Evolutionary conservation across 805 yeast genomes (phyloP).

Genomic region (Lachancea thermotolerans): DNA sequence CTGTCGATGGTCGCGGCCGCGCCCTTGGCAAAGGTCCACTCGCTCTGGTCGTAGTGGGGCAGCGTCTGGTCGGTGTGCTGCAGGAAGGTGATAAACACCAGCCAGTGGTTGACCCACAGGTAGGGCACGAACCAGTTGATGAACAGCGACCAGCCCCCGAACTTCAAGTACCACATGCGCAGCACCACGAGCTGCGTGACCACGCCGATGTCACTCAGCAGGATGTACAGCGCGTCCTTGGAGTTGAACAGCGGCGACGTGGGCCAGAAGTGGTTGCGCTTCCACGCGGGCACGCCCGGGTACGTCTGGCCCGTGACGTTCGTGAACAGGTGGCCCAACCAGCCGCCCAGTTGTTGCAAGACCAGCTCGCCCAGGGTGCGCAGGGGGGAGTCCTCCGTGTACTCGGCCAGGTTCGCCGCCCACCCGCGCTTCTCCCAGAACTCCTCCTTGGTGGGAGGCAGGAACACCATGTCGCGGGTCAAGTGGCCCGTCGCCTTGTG

Average conservation of each 20-base stretch:
- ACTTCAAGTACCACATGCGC: slow-evolving; percentile 53
- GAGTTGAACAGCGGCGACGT: slow-evolving; percentile 65
- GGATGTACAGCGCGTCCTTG: slow-evolving; percentile 63
- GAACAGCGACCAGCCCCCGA: slow-evolving; percentile 56
- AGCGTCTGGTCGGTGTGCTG: slow-evolving; percentile 76
- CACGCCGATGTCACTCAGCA: slow-evolving; percentile 70
- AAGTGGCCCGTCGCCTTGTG: slow-evolving; percentile 87
- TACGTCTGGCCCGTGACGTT: slow-evolving; percentile 74
- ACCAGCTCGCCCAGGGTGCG: slow-evolving; percentile 49
- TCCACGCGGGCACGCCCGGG: slow-evolving; percentile 41
- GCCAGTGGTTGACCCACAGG: slow-evolving; percentile 81
- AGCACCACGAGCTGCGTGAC: slow-evolving; percentile 44
- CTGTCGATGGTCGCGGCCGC: slow-evolving; percentile 88
- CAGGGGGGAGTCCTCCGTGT: slow-evolving; percentile 71
- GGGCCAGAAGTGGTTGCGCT: slow-evolving; percentile 66
- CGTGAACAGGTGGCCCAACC: slow-evolving; percentile 57
- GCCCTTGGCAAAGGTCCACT: slow-evolving; percentile 85
- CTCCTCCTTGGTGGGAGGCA: slow-evolving; percentile 61
- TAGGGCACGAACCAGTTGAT: slow-evolving; percentile 74
- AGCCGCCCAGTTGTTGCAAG: slow-evolving; percentile 71
- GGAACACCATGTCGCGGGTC: slow-evolving; percentile 77
- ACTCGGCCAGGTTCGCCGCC: slow-evolving; percentile 42
- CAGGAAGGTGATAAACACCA: slow-evolving; percentile 76
- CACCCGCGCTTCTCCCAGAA: slow-evolving; percentile 34
- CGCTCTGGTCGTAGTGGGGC: slow-evolving; percentile 70